Evolutionary conservation across 176 grass and related monocot genomes (phyloP).

Genomic region (Thinopyrum elongatum): DNA sequence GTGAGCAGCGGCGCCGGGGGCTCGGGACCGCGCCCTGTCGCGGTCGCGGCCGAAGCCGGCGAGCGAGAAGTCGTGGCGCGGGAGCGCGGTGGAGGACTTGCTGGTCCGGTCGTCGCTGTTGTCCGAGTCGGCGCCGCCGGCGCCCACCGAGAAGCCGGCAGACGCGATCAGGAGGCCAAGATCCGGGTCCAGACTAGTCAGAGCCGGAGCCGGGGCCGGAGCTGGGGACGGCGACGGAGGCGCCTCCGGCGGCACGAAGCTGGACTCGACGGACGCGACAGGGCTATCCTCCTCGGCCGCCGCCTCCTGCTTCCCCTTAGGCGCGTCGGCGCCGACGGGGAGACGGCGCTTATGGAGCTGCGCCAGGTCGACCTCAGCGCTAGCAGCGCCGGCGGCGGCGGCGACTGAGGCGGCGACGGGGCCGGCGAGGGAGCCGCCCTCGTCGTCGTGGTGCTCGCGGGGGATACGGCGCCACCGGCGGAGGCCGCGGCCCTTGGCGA

Average conservation of each 20-base stretch:
- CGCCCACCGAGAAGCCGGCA: slow-evolving; percentile 71
- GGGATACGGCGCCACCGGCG: slow-evolving; percentile 65
- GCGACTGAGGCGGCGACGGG: neutral
- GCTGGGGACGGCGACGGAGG: slow-evolving; percentile 23
- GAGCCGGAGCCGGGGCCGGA: slow-evolving; percentile 21
- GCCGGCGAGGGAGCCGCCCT: slow-evolving; percentile 33
- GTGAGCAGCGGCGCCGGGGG: slow-evolving; percentile 12
- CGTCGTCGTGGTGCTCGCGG: slow-evolving; percentile 45
- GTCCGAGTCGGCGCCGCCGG: slow-evolving; percentile 64
- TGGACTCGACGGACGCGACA: slow-evolving; percentile 70
- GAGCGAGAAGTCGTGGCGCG: slow-evolving; percentile 47
- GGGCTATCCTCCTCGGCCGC: slow-evolving; percentile 55
- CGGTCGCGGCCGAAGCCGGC: slow-evolving; percentile 40
- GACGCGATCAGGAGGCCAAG: slow-evolving; percentile 52
- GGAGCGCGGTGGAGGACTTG: slow-evolving; percentile 58
- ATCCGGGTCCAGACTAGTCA: slow-evolving; percentile 41
- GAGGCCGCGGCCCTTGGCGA: slow-evolving; percentile 50
- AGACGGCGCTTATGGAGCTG: slow-evolving; percentile 71
- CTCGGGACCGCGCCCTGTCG: slow-evolving; percentile 41
- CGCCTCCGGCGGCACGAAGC: slow-evolving; percentile 24
- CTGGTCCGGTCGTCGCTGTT: slow-evolving; percentile 88
- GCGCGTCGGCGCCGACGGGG: slow-evolving; percentile 11
- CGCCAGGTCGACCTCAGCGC: slow-evolving; percentile 27
- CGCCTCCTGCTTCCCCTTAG: slow-evolving; percentile 42
- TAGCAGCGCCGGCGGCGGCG: neutral